Conservation (phyloP, 2,329 filamentous ascomycete genomes). For the Penicillium sp. region DNA sequence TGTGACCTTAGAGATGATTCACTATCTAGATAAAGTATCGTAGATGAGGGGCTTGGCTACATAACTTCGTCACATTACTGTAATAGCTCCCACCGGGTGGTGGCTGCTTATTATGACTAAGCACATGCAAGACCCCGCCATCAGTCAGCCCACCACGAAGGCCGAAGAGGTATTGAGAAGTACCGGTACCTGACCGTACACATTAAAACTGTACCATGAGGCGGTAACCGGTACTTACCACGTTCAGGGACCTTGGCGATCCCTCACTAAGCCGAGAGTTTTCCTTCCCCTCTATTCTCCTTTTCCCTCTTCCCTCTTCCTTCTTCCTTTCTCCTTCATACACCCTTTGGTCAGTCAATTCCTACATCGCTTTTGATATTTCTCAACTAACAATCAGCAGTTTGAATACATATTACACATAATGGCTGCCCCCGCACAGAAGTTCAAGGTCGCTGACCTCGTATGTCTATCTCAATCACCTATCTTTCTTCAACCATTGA, state of each 20-base stretch:
- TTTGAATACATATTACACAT: slow-evolving; percentile 33
- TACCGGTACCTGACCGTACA: slow-evolving; percentile 9
- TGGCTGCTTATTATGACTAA: neutral
- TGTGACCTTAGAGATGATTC: too few relatives aligned
- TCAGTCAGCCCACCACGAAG: slow-evolving; percentile 11
- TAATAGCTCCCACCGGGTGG: neutral
- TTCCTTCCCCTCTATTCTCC: slow-evolving; percentile 19
- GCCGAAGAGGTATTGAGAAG: slow-evolving; percentile 3
- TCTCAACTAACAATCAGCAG: slow-evolving; percentile 10
- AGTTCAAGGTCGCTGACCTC: slow-evolving; percentile 98
- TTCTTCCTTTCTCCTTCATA: slow-evolving; percentile 11
- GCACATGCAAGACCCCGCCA: slow-evolving; percentile 9
- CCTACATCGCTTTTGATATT: neutral
- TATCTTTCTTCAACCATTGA: slow-evolving; percentile 11
- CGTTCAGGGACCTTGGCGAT: neutral
- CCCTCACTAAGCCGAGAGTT: slow-evolving; percentile 15
- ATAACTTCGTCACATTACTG: neutral
- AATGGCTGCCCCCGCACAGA: slow-evolving; percentile 76
- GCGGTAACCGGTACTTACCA: slow-evolving; percentile 6
- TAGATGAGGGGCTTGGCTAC: neutral
- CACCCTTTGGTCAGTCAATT: slow-evolving; percentile 7
- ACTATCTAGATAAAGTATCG: neutral
- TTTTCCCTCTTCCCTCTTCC: slow-evolving; percentile 10
- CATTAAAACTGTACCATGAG: neutral
- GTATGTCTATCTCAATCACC: slow-evolving; percentile 38